Evolutionary conservation across 345 rosid species (phyloP), one percentile per base, ranked within the genome.

Genomic region (Eucalyptus guilfoylei): DNA sequence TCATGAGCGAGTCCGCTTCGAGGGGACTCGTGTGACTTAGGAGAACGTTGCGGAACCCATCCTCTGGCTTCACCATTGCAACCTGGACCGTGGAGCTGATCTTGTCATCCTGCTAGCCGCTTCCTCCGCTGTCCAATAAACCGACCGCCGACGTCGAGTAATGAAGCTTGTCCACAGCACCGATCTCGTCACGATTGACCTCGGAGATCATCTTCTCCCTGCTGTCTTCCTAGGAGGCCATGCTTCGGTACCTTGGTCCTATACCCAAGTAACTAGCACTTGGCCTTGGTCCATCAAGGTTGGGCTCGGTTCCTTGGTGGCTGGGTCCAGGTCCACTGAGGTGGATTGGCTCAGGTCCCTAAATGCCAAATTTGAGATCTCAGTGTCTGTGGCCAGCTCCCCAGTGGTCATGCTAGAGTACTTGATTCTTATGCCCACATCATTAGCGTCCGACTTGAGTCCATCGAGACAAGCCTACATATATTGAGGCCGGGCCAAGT

Each of bases 61-160:
- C 99, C 88, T 96, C 98, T 1, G 95, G 96, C 9, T 98, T 93
- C n/a, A 97, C 99, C 99, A 96, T 98, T 86, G 98, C 96, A 95
- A 96, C 96, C 95, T 95, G 98, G 89, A 95, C 92, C 23, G 95
- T 88, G 6, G 95, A 93, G 91, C 88, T 93, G 89, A 94, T 95
- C 90, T 95, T 92, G 24, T 86, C 69, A n/a, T 91, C 6, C 19
- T 60, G 32, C 45, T 64, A 54, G 17, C 23, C 55, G 52, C 30
- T 49, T 42, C 60, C 69, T 21, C 90, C 42, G 87, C 21, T 49
- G 7, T 72, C 14, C 83, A 95, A 91, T 90, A 95, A 91, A 3
- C 93, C 92, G 1, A 93, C 91, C 21, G 88, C 88, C 11, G 94
- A 93, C 67, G 91, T 80, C 5, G 95, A 91, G 37, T 92, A 91